These are phyloP conservation scores for Xylaria sp. DNA, from an alignment of 2,329 filamentous ascomycete genomes.

Conservation along the genomic window DNA sequence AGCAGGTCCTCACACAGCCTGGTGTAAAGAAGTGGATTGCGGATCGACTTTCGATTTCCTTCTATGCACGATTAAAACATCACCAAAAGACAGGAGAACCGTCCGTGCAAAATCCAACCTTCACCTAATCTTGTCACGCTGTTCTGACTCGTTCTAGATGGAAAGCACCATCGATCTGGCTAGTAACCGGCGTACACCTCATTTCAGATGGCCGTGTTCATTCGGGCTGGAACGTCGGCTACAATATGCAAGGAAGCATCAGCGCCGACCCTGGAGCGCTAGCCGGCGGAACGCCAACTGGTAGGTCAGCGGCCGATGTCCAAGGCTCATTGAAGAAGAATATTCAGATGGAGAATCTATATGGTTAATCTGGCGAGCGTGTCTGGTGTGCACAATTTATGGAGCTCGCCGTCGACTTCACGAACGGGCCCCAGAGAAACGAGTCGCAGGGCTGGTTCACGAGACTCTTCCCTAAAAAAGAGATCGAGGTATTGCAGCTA, in stretches of 20 bases:
- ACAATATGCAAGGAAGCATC: slow-evolving; percentile 13
- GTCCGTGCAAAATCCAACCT: slow-evolving; percentile 5
- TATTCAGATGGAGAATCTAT: slow-evolving; percentile 29
- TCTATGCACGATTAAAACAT: slow-evolving; percentile 29
- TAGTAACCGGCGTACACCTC: slow-evolving; percentile 31
- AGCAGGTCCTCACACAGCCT: slow-evolving; percentile 34
- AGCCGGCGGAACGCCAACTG: slow-evolving; percentile 19
- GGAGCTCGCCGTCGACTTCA: slow-evolving; percentile 34
- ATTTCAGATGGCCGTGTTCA: slow-evolving; percentile 30
- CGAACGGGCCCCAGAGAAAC: slow-evolving; percentile 22
- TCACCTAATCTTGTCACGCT: background rate
- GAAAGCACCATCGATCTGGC: slow-evolving; percentile 29
- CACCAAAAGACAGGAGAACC: slow-evolving; percentile 29
- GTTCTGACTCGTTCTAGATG: slow-evolving; percentile 22
- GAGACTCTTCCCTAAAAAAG: slow-evolving; percentile 22
- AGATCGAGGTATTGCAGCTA: slow-evolving; percentile 26
- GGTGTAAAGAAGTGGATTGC: slow-evolving; percentile 34
- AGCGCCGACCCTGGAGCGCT: slow-evolving; percentile 25
- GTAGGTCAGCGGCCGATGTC: slow-evolving; percentile 15
- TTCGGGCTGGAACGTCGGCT: slow-evolving; percentile 28
- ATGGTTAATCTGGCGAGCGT: slow-evolving; percentile 26
- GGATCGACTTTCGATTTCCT: slow-evolving; percentile 30
- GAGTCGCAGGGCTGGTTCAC: slow-evolving; percentile 24
- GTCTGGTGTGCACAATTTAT: slow-evolving; percentile 36
- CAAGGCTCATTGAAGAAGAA: slow-evolving; percentile 9